These are phyloP conservation scores for Knoxdaviesia proteae DNA, from an alignment of 2,329 filamentous ascomycete species.

Conservation along the genomic window DNA sequence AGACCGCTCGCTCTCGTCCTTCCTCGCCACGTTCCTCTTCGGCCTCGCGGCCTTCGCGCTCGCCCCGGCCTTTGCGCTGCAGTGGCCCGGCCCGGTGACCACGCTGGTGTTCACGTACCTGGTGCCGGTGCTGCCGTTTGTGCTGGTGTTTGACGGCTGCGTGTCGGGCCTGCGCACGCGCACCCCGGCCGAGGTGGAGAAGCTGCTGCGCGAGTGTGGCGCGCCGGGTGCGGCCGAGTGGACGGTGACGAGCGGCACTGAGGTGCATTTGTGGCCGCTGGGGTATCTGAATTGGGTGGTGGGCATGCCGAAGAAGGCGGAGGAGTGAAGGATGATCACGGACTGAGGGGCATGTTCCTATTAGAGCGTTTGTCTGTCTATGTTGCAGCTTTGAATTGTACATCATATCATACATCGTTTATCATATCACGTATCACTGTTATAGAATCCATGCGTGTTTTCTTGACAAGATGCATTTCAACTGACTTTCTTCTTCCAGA, in stretches of 20 bases:
- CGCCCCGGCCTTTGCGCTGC: slow-evolving; percentile 31
- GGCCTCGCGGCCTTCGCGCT: slow-evolving; percentile 28
- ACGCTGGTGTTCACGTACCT: slow-evolving; percentile 45
- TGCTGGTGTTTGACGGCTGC: slow-evolving; percentile 47
- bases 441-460: no score
- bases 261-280: slow-evolving; percentile 26
- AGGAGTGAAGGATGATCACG: background rate
- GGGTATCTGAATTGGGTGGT: slow-evolving; percentile 32
- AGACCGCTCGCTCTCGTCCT: slow-evolving; percentile 33
- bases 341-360: no score
- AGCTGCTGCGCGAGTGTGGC: slow-evolving; percentile 32
- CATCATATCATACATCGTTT: no score
- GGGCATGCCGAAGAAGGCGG: slow-evolving; percentile 16
- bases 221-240: slow-evolving; percentile 19
- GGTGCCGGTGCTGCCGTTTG: slow-evolving; percentile 44
- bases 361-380: no score
- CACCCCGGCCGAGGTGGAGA: slow-evolving; percentile 42
- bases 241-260: slow-evolving; percentile 25
- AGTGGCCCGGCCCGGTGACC: slow-evolving; percentile 24
- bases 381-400: no score
- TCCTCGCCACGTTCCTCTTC: slow-evolving; percentile 31
- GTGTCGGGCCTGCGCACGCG: slow-evolving; percentile 47
- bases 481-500: no score
- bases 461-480: no score
- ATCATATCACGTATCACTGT: no score